Conservation (phyloP, 2,329 filamentous ascomycete genomes). For the Thelonectria blattea region DNA sequence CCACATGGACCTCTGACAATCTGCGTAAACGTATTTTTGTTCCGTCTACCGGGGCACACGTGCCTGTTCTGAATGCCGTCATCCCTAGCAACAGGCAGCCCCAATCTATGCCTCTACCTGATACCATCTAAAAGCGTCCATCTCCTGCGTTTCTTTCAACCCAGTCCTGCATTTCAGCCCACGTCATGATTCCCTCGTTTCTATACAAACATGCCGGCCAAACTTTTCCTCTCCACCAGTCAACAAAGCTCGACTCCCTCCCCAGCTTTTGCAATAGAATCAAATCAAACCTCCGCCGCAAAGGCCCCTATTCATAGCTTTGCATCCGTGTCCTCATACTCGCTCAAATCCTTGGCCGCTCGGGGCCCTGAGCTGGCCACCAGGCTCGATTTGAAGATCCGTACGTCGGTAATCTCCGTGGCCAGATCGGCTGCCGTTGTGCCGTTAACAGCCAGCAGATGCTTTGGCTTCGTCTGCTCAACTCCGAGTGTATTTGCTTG, state of each 20-base stretch:
- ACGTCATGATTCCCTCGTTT: constrained; percentile 12
- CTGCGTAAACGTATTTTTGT: neutral
- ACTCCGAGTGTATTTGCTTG: constrained; percentile 11
- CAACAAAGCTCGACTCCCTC: neutral
- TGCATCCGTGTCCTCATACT: constrained; percentile 84
- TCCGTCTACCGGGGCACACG: constrained; percentile 2
- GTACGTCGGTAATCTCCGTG: constrained; percentile 76
- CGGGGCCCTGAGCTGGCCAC: constrained; percentile 74
- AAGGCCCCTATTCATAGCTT: constrained; percentile 65
- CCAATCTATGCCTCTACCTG: constrained; percentile 1
- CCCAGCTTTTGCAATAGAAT: constrained; percentile 14
- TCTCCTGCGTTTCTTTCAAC: constrained; percentile 1
- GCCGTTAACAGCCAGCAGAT: constrained; percentile 48
- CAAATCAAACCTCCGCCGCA: neutral
- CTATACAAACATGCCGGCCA: constrained; percentile 24
- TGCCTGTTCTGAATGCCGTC: neutral
- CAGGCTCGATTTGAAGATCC: constrained; percentile 79
- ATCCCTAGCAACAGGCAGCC: constrained; percentile 8
- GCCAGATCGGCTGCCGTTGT: constrained; percentile 49
- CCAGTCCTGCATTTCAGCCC: constrained; percentile 4
- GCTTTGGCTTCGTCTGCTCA: constrained; percentile 6
- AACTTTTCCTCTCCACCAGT: neutral
- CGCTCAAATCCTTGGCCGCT: constrained; percentile 75
- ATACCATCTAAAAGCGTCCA: constrained; percentile 2
- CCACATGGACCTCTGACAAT: neutral